Percentiles rank a stretch among this genome's conserved stretches.
Evolutionary conservation across 2,329 filamentous ascomycete genomes (phyloP).

Genomic region (Diaporthe vexans): DNA sequence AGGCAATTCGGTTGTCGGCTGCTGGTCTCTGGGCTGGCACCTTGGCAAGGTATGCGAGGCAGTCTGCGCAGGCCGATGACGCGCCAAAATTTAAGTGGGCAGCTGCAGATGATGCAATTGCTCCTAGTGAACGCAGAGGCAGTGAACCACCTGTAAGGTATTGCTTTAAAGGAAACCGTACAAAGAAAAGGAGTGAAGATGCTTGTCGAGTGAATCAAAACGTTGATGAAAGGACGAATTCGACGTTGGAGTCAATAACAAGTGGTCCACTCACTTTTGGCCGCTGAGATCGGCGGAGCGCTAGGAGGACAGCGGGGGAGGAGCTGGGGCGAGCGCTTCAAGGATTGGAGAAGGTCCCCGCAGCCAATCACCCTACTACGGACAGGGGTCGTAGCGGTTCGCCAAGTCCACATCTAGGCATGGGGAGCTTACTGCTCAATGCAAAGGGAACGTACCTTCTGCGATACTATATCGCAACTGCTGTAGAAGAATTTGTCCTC

Average conservation of each 20-base stretch:
- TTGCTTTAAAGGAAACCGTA: not conserved
- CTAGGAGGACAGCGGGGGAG: conserved; percentile 6
- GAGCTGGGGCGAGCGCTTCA: conserved; percentile 36
- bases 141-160: not conserved
- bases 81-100: not conserved
- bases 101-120: conserved; percentile 15
- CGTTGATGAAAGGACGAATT: conserved; percentile 29
- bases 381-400: not conserved
- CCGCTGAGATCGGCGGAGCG: conserved; percentile 23
- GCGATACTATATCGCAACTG: not conserved
- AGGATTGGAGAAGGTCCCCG: conserved; percentile 7
- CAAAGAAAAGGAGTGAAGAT: conserved; percentile 33
- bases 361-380: conserved; percentile 29
- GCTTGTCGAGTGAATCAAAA: conserved; percentile 17
- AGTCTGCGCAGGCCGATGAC: not conserved
- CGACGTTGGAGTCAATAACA: conserved; percentile 27
- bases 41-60: conserved; percentile 14
- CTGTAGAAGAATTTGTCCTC: not conserved
- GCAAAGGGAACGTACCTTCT: not conserved
- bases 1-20: conserved; percentile 16
- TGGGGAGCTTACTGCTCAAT: conserved; percentile 4
- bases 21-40: conserved; percentile 11
- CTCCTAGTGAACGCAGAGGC: not conserved
- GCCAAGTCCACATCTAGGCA: not conserved
- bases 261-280: conserved; percentile 20